phyloP scores from a whole-genome alignment of 441 rosid species.

The Kokia cookei region DNA sequence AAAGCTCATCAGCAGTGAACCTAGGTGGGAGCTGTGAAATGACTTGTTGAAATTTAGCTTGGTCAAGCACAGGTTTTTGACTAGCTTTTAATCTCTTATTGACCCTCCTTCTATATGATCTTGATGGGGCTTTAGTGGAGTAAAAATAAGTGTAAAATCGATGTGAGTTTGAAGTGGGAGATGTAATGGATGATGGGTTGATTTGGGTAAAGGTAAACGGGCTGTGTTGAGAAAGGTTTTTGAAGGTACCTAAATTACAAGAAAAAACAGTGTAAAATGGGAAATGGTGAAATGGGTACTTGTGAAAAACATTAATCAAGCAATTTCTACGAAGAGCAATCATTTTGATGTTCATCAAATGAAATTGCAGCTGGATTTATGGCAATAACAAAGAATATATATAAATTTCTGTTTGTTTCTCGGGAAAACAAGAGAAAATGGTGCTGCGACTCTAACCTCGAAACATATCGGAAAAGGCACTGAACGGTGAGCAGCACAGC shows the following conservation, averaged over 20 bases:
- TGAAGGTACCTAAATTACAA: background rate
- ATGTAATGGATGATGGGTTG: conserved; percentile 1
- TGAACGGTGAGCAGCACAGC: background rate
- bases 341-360: conserved; percentile 6
- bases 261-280: background rate
- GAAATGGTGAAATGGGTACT: background rate
- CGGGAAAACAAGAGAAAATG: background rate
- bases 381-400: background rate
- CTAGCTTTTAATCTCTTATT: conserved; percentile 49
- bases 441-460: background rate
- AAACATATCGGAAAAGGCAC: background rate
- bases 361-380: background rate
- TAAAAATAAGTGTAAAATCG: conserved; percentile 15
- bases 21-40: conserved; percentile 61
- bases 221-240: background rate
- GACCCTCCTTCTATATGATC: conserved; percentile 56
- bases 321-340: conserved; percentile 9
- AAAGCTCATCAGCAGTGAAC: conserved; percentile 63
- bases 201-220: background rate
- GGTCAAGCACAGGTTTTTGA: conserved; percentile 47
- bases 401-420: background rate
- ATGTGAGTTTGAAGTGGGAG: background rate
- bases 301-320: conserved; percentile 6
- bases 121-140: conserved; percentile 46
- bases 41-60: conserved; percentile 39